phyloP scores from a whole-genome alignment of 2,329 filamentous ascomycete genomes.

The Rutstroemia sp. region DNA sequence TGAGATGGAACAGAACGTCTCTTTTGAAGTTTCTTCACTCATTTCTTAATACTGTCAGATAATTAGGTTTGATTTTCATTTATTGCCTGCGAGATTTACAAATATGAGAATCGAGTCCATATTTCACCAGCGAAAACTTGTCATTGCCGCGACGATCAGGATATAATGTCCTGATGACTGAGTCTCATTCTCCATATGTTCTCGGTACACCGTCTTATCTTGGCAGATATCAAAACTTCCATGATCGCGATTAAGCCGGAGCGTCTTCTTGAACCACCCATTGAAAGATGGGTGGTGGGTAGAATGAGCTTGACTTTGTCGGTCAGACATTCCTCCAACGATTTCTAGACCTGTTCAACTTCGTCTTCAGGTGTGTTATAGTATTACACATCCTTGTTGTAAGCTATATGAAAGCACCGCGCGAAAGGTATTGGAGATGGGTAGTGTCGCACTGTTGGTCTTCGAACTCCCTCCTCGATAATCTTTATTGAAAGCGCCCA shows the following conservation, averaged over 20 bases:
- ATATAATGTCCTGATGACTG: conserved; percentile 47
- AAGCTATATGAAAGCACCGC: no score
- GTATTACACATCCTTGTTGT: no score
- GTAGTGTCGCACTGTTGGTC: not conserved
- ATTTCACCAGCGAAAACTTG: not conserved
- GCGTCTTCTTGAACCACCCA: conserved; percentile 76
- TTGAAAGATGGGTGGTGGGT: conserved; percentile 77
- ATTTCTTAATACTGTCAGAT: no score
- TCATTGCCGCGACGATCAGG: conserved; percentile 30
- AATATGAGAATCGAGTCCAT: not conserved
- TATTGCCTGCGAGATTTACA: not conserved
- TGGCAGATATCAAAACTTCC: conserved; percentile 63
- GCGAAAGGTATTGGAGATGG: not conserved
- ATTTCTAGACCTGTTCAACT: no score
- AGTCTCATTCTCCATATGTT: conserved; percentile 55
- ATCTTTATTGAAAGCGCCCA: not conserved
- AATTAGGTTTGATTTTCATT: not conserved
- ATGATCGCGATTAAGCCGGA: conserved; percentile 98
- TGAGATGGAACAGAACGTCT: no score
- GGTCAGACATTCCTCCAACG: conserved; percentile 26
- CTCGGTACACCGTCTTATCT: conserved; percentile 69
- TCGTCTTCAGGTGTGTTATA: no score
- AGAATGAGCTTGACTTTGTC: conserved; percentile 91
- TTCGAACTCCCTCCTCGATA: no score
- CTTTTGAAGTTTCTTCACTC: no score